phyloP scores from a whole-genome alignment of 2,329 filamentous ascomycete species.

The Ampelomyces quisqualis region DNA sequence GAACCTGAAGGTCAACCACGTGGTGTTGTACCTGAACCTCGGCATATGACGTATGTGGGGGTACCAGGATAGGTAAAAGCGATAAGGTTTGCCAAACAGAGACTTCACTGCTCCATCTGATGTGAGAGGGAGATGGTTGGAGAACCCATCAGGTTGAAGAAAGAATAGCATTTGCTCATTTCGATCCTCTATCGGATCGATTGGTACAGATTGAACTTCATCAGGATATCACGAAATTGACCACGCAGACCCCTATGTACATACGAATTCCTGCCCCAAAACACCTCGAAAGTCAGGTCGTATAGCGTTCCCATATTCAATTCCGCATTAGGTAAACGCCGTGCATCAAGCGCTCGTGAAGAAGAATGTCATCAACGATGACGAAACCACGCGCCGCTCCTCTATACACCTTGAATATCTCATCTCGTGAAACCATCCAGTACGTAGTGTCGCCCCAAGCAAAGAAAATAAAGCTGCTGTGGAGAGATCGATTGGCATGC shows the following conservation, averaged over 20 bases:
- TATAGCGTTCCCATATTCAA: neutral
- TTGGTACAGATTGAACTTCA: constrained; percentile 5
- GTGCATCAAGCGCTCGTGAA: neutral
- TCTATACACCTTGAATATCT: constrained; percentile 26
- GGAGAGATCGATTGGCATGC: constrained; percentile 3
- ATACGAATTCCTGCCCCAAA: constrained; percentile 7
- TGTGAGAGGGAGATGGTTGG: too few species aligned
- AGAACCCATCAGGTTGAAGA: too few species aligned
- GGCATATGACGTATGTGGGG: neutral
- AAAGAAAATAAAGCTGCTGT: neutral
- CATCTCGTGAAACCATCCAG: too few species aligned
- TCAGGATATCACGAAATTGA: constrained; percentile 16
- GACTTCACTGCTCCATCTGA: too few species aligned
- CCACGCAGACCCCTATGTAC: constrained; percentile 9
- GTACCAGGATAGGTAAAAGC: too few species aligned
- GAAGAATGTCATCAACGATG: constrained; percentile 2
- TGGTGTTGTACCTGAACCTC: neutral
- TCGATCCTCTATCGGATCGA: constrained; percentile 1
- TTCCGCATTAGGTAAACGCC: constrained; percentile 3
- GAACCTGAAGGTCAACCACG: neutral
- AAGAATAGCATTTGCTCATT: constrained; percentile 12
- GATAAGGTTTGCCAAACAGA: too few species aligned
- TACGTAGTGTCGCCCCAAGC: too few species aligned
- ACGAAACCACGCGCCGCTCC: constrained; percentile 5
- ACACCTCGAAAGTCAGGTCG: neutral